Base-by-base conservation (phyloP, 495 filamentous ascomycete genomes). In the Lophium mytilinum region DNA sequence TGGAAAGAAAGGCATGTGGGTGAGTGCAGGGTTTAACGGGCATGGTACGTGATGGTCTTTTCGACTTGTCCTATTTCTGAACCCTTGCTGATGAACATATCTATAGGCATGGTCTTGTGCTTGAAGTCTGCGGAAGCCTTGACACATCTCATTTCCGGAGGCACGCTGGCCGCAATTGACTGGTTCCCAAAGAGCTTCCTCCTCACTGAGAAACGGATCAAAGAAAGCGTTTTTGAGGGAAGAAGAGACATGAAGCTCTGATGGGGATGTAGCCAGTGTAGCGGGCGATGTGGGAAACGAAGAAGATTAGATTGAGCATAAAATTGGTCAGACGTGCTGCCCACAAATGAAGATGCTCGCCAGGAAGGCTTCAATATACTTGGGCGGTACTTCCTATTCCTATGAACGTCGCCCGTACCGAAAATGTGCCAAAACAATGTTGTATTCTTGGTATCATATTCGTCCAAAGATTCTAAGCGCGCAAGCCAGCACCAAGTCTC, bases 171-270 rank as follows among this genome's bases (percentile, higher is more conserved):
- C 11, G 49, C 52, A 4, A 41, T 61, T 10, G 52, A 58, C 15
- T 83, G 80, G 80, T 83, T 84, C 53, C 80, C 80, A 0, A 63
- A 73, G 6, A 67, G 65, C 3, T 83, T 78, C 35, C 64, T 69
- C 39, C 66, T 81, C 5, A 73, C 55, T 5, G 64, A 75, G 56
- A 68, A 74, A 53, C 73, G 80, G 56, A 50, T 81, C 60, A 55
- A 56, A 18, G 65, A 40, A 5, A 37, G 65, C 64, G 69, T 53
- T 43, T 82, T 80, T 39, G 45, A 61, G 10, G 77, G 79, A 2
- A 69, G 74, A 47, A 60, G 50, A 14, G 57, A 66, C 43, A 49
- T 68, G 57, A 61, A 46, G 11, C 37, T 58, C 5, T 39, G 24
- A 30, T 30, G n/a, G n/a, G n/a, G n/a, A n/a, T n/a, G n/a, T n/a